A percentile compares a stretch with the other conserved stretches of the same genome.
phyloP scores from a whole-genome alignment of 2,329 filamentous ascomycete genomes.

The Teratosphaeria gauchensis region DNA sequence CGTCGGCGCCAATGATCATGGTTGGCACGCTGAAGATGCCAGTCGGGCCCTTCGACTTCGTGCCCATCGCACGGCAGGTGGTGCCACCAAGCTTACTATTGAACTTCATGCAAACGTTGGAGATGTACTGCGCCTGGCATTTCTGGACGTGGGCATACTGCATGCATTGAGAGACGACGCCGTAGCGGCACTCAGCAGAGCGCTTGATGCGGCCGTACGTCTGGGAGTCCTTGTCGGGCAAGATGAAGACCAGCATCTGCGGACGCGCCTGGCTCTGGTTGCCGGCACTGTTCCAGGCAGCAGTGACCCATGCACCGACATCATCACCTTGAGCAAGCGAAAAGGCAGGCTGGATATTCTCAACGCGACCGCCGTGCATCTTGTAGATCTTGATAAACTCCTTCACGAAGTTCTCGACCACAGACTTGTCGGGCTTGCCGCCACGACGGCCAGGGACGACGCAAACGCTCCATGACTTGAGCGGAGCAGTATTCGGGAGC shows the following conservation, averaged over 20 bases:
- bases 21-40: slow-evolving; percentile 44
- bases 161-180: slow-evolving; percentile 76
- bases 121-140: slow-evolving; percentile 72
- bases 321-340: slow-evolving; percentile 25
- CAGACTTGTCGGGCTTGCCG: slow-evolving; percentile 30
- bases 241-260: slow-evolving; percentile 70
- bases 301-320: slow-evolving; percentile 22
- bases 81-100: slow-evolving; percentile 89
- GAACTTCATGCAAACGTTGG: slow-evolving; percentile 93
- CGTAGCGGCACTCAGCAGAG: slow-evolving; percentile 73
- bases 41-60: slow-evolving; percentile 22
- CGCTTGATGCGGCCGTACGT: slow-evolving; percentile 84
- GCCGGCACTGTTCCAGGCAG: slow-evolving; percentile 45
- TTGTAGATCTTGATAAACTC: slow-evolving; percentile 54
- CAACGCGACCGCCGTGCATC: slow-evolving; percentile 51
- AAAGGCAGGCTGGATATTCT: slow-evolving; percentile 37
- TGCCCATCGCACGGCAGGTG: slow-evolving; percentile 47
- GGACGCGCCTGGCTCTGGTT: slow-evolving; percentile 48
- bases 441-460: slow-evolving; percentile 50
- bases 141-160: slow-evolving; percentile 59
- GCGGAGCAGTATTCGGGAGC: slow-evolving; percentile 44
- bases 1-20: slow-evolving; percentile 82
- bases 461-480: slow-evolving; percentile 69
- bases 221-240: slow-evolving; percentile 60
- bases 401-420: slow-evolving; percentile 45